Evolutionary conservation across 2,329 filamentous ascomycete genomes (phyloP).

Genomic region (Microcyclosporella mali): DNA sequence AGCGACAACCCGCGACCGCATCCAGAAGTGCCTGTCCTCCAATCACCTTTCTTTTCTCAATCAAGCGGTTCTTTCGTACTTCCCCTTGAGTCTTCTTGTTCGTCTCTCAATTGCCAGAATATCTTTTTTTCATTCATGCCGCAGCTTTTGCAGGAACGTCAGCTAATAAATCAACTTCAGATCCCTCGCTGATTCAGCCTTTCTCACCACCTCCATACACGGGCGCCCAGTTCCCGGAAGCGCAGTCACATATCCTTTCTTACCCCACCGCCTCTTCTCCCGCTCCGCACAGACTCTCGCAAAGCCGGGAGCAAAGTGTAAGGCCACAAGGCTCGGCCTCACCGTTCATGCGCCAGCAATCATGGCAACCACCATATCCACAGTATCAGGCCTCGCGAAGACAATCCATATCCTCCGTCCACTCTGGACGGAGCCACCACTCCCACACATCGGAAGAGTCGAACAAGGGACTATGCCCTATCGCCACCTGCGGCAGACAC

Average conservation of each 20-base stretch:
- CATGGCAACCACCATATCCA: constrained; percentile 48
- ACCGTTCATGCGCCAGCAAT: constrained; percentile 56
- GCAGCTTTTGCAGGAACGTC: neutral
- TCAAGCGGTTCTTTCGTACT: constrained; percentile 32
- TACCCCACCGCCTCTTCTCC: constrained; percentile 54
- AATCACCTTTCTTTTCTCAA: constrained; percentile 32
- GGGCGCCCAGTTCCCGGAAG: constrained; percentile 39
- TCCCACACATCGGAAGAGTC: constrained; percentile 34
- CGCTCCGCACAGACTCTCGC: constrained; percentile 52
- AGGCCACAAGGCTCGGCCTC: constrained; percentile 51
- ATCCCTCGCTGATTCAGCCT: constrained; percentile 54
- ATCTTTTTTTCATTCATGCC: constrained; percentile 17
- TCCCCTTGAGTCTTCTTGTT: constrained; percentile 38
- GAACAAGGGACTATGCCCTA: constrained; percentile 68
- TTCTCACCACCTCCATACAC: constrained; percentile 39
- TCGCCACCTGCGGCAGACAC: constrained; percentile 74
- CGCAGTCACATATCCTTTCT: constrained; percentile 37
- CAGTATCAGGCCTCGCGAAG: constrained; percentile 45
- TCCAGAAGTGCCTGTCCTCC: constrained; percentile 15
- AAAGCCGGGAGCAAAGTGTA: constrained; percentile 34
- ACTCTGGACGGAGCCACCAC: constrained; percentile 55
- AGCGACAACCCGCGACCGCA: constrained; percentile 10
- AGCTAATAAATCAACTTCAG: constrained; percentile 32
- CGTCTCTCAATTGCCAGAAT: constrained; percentile 23
- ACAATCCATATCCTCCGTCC: constrained; percentile 64